Evolutionary conservation across 140 eudicot species (phyloP).

Genomic region (Ambrosia hybrid): DNA sequence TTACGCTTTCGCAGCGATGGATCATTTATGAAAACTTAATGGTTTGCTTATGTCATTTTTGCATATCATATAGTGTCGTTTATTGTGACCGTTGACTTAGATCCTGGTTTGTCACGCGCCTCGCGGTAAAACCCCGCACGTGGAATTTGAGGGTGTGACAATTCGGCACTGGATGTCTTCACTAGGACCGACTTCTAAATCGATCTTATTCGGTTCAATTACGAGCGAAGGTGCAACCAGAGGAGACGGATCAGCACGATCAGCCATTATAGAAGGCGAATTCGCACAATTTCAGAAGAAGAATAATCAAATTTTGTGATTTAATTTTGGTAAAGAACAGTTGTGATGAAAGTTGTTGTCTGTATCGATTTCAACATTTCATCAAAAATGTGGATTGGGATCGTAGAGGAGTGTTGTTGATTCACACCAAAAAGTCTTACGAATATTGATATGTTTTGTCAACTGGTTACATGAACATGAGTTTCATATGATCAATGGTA

Average conservation of each 20-base stretch:
- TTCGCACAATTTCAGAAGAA: background rate
- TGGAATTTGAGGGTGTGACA: background rate
- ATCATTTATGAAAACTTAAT: too few relatives aligned
- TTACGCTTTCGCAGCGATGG: too few relatives aligned
- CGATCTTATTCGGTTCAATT: conserved; percentile 50
- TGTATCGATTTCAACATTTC: conserved; percentile 23
- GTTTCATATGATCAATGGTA: background rate
- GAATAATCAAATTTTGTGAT: conserved; percentile 8
- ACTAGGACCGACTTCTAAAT: conserved; percentile 94
- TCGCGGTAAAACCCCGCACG: too few relatives aligned
- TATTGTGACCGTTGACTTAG: too few relatives aligned
- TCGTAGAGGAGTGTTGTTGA: conserved; percentile 11
- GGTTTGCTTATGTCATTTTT: too few relatives aligned
- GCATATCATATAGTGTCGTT: too few relatives aligned
- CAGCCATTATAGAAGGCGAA: conserved; percentile 45
- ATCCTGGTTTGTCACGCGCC: too few relatives aligned
- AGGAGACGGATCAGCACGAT: conserved; percentile 62
- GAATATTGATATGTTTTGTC: conserved; percentile 21
- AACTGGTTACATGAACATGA: conserved; percentile 18
- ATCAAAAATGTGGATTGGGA: conserved; percentile 21
- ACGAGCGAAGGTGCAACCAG: conserved; percentile 58
- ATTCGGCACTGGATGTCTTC: conserved; percentile 95
- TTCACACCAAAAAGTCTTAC: conserved; percentile 7
- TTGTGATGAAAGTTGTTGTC: conserved; percentile 11
- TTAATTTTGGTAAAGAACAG: conserved; percentile 8